These are phyloP conservation scores for Wakefieldia striispora DNA, from an alignment of 768 basidiomycete genomes.

Conservation along the genomic window DNA sequence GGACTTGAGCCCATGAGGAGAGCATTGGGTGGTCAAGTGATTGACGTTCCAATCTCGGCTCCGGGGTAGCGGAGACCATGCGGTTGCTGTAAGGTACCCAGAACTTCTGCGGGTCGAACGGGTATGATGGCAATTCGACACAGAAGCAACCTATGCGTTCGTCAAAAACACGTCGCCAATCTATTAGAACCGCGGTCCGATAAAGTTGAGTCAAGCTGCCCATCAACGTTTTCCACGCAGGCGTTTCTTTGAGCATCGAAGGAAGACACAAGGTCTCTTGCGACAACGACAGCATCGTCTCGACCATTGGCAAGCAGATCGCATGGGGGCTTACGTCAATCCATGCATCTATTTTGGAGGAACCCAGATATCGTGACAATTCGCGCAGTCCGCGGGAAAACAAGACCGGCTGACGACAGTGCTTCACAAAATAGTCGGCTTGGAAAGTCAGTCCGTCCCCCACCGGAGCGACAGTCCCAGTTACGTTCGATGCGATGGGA, in stretches of 20 bases:
- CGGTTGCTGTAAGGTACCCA: constrained; percentile 51
- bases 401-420: constrained; percentile 54
- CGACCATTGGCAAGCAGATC: constrained; percentile 55
- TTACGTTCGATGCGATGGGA: constrained; percentile 61
- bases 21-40: constrained; percentile 36
- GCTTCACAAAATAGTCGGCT: constrained; percentile 53
- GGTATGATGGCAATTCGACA: constrained; percentile 61
- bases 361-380: constrained; percentile 30
- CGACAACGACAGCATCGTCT: constrained; percentile 25
- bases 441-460: constrained; percentile 51
- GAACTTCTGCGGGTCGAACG: constrained; percentile 53
- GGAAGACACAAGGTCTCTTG: constrained; percentile 42
- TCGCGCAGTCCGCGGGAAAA: constrained; percentile 52
- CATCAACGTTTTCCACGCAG: constrained; percentile 45
- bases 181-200: constrained; percentile 36
- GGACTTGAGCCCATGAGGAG: constrained; percentile 42
- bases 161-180: constrained; percentile 56
- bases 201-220: constrained; percentile 50
- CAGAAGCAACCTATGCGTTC: constrained; percentile 42
- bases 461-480: constrained; percentile 49
- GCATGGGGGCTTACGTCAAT: constrained; percentile 70
- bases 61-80: background rate
- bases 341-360: constrained; percentile 43
- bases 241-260: constrained; percentile 47
- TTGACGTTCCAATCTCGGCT: constrained; percentile 1